phyloP scores from a whole-genome alignment of 768 basidiomycete genomes.

The Suillus variegatus region DNA sequence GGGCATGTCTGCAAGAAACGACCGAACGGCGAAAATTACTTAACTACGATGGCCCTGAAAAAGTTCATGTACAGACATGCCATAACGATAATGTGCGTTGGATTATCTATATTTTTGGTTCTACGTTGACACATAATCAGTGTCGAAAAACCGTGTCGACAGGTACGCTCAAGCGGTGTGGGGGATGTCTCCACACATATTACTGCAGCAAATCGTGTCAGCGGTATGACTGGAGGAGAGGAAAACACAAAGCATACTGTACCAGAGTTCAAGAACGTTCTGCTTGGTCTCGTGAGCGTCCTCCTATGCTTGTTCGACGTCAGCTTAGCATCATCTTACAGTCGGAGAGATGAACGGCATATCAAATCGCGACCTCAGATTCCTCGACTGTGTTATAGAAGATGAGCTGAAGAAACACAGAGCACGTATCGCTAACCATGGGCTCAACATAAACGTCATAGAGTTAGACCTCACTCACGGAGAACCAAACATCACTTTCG shows the following conservation, averaged over 20 bases:
- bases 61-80: constrained; percentile 26
- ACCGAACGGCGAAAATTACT: constrained; percentile 22
- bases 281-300: constrained; percentile 18
- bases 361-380: constrained; percentile 26
- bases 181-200: constrained; percentile 29
- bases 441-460: constrained; percentile 24
- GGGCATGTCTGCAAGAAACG: constrained; percentile 20
- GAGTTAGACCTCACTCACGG: constrained; percentile 26
- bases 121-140: constrained; percentile 9
- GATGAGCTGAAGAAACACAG: constrained; percentile 25
- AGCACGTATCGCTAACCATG: constrained; percentile 11
- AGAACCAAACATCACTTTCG: constrained; percentile 18
- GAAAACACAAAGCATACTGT: constrained; percentile 31
- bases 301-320: neutral
- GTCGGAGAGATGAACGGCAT: constrained; percentile 26
- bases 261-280: constrained; percentile 21
- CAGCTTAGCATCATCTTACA: constrained; percentile 5
- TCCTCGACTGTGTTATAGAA: constrained; percentile 28
- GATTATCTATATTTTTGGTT: neutral
- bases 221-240: constrained; percentile 26
- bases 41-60: constrained; percentile 15
- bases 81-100: constrained; percentile 24
- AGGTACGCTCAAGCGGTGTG: constrained; percentile 26
- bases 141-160: constrained; percentile 22
- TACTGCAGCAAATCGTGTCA: constrained; percentile 30